These are phyloP conservation scores for Populus hybrid DNA, from an alignment of 441 rosid species.

Conservation along the genomic window DNA sequence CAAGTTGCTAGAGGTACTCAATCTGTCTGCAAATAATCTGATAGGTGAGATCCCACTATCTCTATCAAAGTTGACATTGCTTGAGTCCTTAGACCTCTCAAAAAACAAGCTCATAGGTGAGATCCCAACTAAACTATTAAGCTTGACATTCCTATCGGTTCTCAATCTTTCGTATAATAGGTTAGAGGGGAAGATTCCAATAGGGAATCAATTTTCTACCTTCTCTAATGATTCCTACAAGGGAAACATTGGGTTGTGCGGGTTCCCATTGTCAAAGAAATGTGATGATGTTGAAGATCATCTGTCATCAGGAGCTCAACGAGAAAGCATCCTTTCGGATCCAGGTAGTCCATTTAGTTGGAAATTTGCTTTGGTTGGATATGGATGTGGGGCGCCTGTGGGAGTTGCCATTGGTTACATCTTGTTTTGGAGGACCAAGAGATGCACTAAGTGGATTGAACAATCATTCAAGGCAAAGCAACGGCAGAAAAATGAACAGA, in stretches of 20 bases:
- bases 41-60: background rate
- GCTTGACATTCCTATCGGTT: background rate
- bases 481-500: background rate
- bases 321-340: background rate
- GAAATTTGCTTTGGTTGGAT: slow-evolving; percentile 5
- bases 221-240: slow-evolving; percentile 2
- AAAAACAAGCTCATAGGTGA: background rate
- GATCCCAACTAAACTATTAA: background rate
- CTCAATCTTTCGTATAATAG: slow-evolving; percentile 1
- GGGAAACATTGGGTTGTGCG: slow-evolving; percentile 17
- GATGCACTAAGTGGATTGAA: background rate
- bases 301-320: background rate
- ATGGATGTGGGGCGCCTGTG: slow-evolving; percentile 9
- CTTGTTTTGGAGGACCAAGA: background rate
- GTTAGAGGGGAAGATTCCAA: background rate
- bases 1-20: background rate
- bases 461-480: background rate
- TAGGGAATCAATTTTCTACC: slow-evolving; percentile 11
- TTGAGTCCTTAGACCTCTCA: slow-evolving; percentile 4
- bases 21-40: background rate
- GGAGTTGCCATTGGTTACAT: slow-evolving; percentile 5
- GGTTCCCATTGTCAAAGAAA: slow-evolving; percentile 13
- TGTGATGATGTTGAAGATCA: background rate
- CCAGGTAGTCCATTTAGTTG: background rate
- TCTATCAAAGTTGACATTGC: background rate